Evolutionary conservation across 164 flowering plant genomes (phyloP).

Genomic region (Annona cherimola): DNA sequence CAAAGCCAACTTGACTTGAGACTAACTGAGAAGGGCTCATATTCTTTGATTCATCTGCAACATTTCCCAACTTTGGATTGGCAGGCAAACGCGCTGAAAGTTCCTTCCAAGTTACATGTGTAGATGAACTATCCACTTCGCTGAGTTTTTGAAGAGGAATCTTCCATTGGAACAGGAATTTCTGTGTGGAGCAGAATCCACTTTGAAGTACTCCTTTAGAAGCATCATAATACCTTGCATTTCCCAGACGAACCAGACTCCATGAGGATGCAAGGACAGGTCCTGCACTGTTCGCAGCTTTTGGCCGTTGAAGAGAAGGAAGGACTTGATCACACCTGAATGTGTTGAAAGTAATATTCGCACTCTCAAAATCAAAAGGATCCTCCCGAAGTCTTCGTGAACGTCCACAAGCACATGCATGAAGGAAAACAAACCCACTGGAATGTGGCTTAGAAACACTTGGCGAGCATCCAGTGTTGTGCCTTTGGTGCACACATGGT

Average conservation of each 20-base stretch:
- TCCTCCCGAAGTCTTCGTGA: slow-evolving; percentile 57
- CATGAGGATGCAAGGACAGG: slow-evolving; percentile 58
- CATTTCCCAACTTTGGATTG: slow-evolving; percentile 22
- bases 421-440: slow-evolving; percentile 86
- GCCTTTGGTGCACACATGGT: slow-evolving; percentile 87
- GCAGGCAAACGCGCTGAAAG: slow-evolving; percentile 15
- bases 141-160: slow-evolving; percentile 40
- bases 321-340: slow-evolving; percentile 74
- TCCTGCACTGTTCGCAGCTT: slow-evolving; percentile 29
- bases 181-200: slow-evolving; percentile 65
- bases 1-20: slow-evolving; percentile 20
- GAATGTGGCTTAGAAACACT: slow-evolving; percentile 52
- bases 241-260: slow-evolving; percentile 73
- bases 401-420: slow-evolving; percentile 98
- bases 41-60: slow-evolving; percentile 23
- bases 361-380: slow-evolving; percentile 88
- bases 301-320: slow-evolving; percentile 53
- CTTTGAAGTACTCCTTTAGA: slow-evolving; percentile 82
- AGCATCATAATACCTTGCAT: slow-evolving; percentile 75
- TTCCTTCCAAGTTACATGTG: slow-evolving; percentile 23
- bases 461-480: slow-evolving; percentile 28
- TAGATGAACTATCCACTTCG: slow-evolving; percentile 18
- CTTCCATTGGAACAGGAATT: slow-evolving; percentile 64
- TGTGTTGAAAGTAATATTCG: slow-evolving; percentile 45
- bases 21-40: slow-evolving; percentile 17